These are phyloP conservation scores for Neopestalotiopsis sp. DNA, from an alignment of 2,329 filamentous ascomycete genomes.

Conservation along the genomic window DNA sequence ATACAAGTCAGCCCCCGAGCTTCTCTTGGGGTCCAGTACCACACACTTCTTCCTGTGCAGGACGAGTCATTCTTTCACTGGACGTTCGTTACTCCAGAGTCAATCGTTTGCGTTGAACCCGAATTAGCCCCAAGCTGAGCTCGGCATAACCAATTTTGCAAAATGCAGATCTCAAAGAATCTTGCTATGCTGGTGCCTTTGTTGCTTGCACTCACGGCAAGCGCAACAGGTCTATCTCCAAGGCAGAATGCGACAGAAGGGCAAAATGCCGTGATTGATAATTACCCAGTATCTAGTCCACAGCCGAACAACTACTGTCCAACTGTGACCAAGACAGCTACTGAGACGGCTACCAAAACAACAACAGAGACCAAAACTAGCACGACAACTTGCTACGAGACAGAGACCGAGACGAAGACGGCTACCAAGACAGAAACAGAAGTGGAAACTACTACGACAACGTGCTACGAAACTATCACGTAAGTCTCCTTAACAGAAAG, in stretches of 20 bases:
- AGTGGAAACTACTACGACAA: conserved; percentile 23
- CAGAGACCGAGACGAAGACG: conserved; percentile 23
- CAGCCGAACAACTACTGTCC: conserved; percentile 1
- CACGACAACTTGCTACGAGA: conserved; percentile 20
- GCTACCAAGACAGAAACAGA: conserved; percentile 24
- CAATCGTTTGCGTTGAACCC: conserved; percentile 2
- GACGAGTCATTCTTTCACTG: conserved; percentile 12
- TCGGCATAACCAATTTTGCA: conserved; percentile 18
- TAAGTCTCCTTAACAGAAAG: not conserved
- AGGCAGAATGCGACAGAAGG: conserved; percentile 2
- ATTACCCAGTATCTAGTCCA: not conserved
- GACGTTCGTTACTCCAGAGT: conserved; percentile 13
- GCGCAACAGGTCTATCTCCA: conserved; percentile 3
- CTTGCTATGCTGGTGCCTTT: conserved; percentile 30
- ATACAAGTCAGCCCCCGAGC: conserved; percentile 12
- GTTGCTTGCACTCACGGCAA: conserved; percentile 27
- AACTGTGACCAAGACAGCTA: conserved; percentile 22
- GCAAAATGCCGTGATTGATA: not conserved
- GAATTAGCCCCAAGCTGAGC: conserved; percentile 3
- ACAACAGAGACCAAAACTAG: conserved; percentile 26
- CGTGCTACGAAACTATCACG: conserved; percentile 25
- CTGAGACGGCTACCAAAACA: conserved; percentile 19
- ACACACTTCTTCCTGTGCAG: conserved; percentile 4
- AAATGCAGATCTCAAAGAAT: conserved; percentile 30
- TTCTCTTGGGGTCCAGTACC: not conserved